phyloP scores from a whole-genome alignment of 2,329 filamentous ascomycete species.

The Mariannaea elegans region DNA sequence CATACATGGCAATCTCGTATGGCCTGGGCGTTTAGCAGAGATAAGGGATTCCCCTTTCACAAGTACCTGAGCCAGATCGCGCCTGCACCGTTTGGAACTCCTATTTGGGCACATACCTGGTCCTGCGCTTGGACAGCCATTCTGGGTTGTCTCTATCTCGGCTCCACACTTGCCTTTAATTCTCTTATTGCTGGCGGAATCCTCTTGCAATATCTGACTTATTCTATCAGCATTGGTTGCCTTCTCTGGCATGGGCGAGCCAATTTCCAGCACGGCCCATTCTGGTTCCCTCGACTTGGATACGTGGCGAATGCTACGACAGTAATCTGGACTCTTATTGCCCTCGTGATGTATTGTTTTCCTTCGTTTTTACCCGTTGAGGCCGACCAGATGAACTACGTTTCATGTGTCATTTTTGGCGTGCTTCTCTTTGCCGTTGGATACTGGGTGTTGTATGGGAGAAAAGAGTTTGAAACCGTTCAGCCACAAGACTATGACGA shows the following conservation, averaged over 20 bases:
- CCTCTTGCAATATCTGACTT: conserved; percentile 7
- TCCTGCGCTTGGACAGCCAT: background rate
- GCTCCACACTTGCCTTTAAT: conserved; percentile 3
- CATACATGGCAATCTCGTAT: conserved; percentile 14
- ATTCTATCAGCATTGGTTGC: background rate
- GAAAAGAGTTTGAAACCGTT: background rate
- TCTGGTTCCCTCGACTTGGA: conserved; percentile 10
- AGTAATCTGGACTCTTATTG: background rate
- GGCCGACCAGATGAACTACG: conserved; percentile 11
- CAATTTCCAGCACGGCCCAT: background rate
- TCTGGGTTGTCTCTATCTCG: conserved; percentile 10
- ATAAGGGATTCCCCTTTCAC: conserved; percentile 9
- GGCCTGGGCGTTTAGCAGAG: conserved; percentile 9
- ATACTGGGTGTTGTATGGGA: conserved; percentile 5
- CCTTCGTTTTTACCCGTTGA: background rate
- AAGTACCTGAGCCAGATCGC: background rate
- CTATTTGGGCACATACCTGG: conserved; percentile 1
- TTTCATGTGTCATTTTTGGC: background rate
- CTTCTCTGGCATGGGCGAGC: background rate
- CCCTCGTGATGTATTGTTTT: conserved; percentile 8
- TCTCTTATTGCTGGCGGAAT: background rate
- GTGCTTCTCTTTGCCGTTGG: background rate
- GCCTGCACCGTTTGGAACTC: background rate
- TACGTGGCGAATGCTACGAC: background rate
- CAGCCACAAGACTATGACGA: too few species aligned